Base-by-base conservation (phyloP, 305 asterid species). In the Ilex paraguariensis region DNA sequence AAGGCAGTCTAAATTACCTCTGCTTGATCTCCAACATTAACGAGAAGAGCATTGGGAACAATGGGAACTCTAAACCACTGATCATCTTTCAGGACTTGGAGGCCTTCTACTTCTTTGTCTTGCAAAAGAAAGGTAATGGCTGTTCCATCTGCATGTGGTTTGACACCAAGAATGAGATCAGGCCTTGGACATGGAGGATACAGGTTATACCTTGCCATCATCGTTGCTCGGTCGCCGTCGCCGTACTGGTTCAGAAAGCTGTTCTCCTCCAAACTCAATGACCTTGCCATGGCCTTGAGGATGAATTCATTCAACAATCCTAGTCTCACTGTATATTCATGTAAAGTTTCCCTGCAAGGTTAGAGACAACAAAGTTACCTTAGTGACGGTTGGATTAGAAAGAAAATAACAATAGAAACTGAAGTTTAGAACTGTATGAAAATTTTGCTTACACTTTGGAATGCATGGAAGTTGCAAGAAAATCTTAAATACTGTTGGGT, bases 61-160 rank as follows among this genome's bases (percentile, higher is more conserved):
- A 69, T 40, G 0, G 74, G 70, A 36, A 77, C 73, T 17, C 66
- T 66, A 17, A 56, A 59, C 85, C 80, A 80, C 33, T 68, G 69
- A 50, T 66, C 77, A 46, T 77, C 78, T 61, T 50, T 76, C 31
- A 76, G 70, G 64, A 77, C 54, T 40, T 80, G 82, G 68, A 80
- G 85, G 52, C 85, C 85, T 65, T 80, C 85, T 0, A 80, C 82
- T 54, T 77, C 68, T 66, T 54, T 67, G 30, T 77, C 85, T 32
- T 73, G 85, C 49, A 77, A 58, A 31, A 80, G 66, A 31, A 80
- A 44, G 5, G 85, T 77, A 36, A 77, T 13, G 30, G 69, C 76
- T 11, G 85, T 57, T 62, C 60, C 78, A 76, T 80, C 85, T 0
- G 80, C 64, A 33, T 80, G 85, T 31, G 85, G 80, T 63, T 80